phyloP scores from a whole-genome alignment of 108 stramenopile genomes.

The Stephanodiscus minutulus region DNA sequence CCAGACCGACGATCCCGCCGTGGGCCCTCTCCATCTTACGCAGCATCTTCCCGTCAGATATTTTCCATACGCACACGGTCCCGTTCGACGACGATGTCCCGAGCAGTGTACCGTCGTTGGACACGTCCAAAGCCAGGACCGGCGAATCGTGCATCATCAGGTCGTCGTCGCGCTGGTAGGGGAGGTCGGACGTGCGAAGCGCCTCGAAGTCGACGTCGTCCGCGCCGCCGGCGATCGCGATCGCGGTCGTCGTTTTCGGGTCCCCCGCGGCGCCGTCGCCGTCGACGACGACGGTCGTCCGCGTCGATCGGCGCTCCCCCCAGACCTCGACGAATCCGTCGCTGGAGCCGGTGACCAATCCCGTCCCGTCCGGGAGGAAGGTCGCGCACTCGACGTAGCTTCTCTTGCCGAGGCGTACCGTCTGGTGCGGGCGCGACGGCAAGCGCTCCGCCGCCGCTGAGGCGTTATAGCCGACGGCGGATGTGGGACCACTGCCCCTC shows the following conservation, averaged over 20 bases:
- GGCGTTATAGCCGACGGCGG: constrained; percentile 2
- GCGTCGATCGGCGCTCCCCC: constrained; percentile 51
- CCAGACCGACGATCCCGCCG: constrained; percentile 24
- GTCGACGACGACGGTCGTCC: too few relatives aligned
- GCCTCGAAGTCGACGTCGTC: constrained; percentile 40
- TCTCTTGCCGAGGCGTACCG: constrained; percentile 84
- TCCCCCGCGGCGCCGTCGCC: too few relatives aligned
- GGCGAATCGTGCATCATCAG: constrained; percentile 88
- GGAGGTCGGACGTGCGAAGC: constrained; percentile 56
- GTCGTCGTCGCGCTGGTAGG: constrained; percentile 81
- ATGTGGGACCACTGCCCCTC: constrained; percentile 4
- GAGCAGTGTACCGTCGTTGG: constrained; percentile 83
- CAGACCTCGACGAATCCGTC: constrained; percentile 97
- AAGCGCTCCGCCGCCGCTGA: constrained; percentile 49
- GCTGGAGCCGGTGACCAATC: constrained; percentile 83
- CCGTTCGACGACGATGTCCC: constrained; percentile 83
- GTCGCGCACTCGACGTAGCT: constrained; percentile 71
- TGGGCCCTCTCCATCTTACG: constrained; percentile 71
- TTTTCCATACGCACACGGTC: constrained; percentile 78
- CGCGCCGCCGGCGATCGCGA: constrained; percentile 45
- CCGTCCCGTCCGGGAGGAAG: constrained; percentile 72
- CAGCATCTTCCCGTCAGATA: constrained; percentile 79
- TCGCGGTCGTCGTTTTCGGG: constrained; percentile 37
- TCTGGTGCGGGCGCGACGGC: constrained; percentile 53
- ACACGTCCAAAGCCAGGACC: constrained; percentile 73